Percentiles rank a stretch among this genome's conserved stretches.
These are phyloP conservation scores for Neostapfia colusana DNA, from an alignment of 176 grass and related monocot genomes.

Conservation along the genomic window DNA sequence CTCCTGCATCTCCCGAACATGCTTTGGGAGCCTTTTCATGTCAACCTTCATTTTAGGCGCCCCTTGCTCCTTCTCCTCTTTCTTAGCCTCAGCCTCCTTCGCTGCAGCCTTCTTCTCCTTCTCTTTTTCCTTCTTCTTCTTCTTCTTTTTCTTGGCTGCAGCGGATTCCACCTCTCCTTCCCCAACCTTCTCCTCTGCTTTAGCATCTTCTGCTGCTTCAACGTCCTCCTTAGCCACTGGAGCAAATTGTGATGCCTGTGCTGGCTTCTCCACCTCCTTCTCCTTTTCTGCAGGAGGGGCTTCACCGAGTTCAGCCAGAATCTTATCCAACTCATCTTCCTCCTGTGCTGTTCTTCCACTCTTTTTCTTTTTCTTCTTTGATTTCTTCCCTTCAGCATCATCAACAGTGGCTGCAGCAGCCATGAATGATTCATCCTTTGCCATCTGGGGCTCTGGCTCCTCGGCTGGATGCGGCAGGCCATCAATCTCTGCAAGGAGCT, in stretches of 20 bases:
- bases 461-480: conserved; percentile 27
- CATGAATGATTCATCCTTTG: conserved; percentile 16
- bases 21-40: conserved; percentile 81
- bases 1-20: conserved; percentile 84
- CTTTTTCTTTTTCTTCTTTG: conserved; percentile 99
- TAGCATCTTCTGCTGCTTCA: conserved; percentile 45
- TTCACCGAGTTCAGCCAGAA: conserved; percentile 64
- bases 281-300: conserved; percentile 6
- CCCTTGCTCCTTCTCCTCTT: conserved; percentile 58
- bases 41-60: conserved; percentile 71
- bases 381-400: conserved; percentile 61
- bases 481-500: conserved; percentile 51
- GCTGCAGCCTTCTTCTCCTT: conserved; percentile 88
- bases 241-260: conserved; percentile 8
- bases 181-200: conserved; percentile 58
- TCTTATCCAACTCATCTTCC: conserved; percentile 87
- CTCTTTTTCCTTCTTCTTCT: conserved; percentile 98
- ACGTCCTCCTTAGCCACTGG: conserved; percentile 47
- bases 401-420: conserved; percentile 35
- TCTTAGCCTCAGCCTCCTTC: conserved; percentile 46
- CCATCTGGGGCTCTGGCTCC: conserved; percentile 36
- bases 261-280: conserved; percentile 36
- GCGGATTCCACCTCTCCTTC: conserved; percentile 75
- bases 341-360: conserved; percentile 69
- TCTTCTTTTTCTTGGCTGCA: conserved; percentile 92